Base-by-base conservation (phyloP, 495 filamentous ascomycete species). In the Neurospora sp. region DNA sequence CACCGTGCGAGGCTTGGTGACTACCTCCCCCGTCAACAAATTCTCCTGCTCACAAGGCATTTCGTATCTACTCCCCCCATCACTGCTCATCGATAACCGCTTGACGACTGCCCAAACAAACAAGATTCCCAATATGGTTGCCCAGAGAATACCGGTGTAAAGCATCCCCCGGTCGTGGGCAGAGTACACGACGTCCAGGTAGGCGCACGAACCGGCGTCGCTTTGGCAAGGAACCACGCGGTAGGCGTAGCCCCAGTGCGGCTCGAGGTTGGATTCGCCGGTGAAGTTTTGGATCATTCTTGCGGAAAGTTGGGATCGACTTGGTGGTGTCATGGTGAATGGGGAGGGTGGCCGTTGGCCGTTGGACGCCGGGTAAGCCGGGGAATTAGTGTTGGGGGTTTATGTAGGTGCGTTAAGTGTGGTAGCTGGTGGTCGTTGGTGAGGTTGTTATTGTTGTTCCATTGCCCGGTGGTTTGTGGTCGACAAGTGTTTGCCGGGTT, bases 111-210 rank as follows among this genome's bases (percentile, higher is more conserved):
- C 82, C 84, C 84, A 89, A 8, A 87, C 69, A 0, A 89, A 74
- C 0, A 89, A 74, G 20, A 90, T 80, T 0, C 83, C 86, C 7
- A 80, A 80, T 69, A 91, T 82, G 16, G 83, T 84, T 0, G 84
- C 83, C 89, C 89, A 91, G 40, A 92, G 74, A 72, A 90, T 89
- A 74, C 86, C 86, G 8, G 83, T 85, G 75, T 91, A 91, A 12
- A 89, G 75, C 85, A 91, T 89, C 7, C 84, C 85, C 22, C 82
- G 70, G 73, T 89, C 88, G 74, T 92, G 89, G 42, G 84, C 83
- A 35, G 78, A 79, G 78, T 91, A 92, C 59, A 89, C 88, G 16
- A 81, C 82, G 77, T 90, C 89, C 4, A 91, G 83, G 77, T 91
- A 91, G 35, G 81, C 89, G 78, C 90, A 92, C 4, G 87, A 88